These are phyloP conservation scores for Solanum hybrid DNA, from an alignment of 305 asterid genomes.

Conservation along the genomic window DNA sequence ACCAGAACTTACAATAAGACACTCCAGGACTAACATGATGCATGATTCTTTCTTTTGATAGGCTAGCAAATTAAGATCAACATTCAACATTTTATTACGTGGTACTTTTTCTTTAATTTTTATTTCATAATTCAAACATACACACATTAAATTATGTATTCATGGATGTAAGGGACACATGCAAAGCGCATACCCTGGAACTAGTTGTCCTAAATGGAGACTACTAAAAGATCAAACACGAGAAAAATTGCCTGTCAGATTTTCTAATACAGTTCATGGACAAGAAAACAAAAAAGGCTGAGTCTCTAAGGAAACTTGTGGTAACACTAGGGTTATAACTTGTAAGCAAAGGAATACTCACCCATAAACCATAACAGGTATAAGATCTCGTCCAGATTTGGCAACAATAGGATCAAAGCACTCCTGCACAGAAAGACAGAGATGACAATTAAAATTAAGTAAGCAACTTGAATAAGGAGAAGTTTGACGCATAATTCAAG, in stretches of 20 bases:
- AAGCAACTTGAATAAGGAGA: background rate
- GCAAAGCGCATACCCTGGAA: background rate
- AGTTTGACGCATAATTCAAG: background rate
- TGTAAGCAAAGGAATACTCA: constrained; percentile 23
- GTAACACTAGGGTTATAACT: background rate
- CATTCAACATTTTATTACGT: background rate
- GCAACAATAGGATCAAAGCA: constrained; percentile 98
- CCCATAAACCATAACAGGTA: constrained; percentile 99
- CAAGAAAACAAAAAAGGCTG: background rate
- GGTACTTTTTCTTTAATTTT: background rate
- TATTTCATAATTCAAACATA: background rate
- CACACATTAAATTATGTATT: background rate
- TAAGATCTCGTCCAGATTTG: constrained; percentile 89
- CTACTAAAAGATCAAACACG: background rate
- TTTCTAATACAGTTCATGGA: background rate
- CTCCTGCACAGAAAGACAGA: constrained; percentile 45
- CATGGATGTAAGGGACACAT: background rate
- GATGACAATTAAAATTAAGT: constrained; percentile 3
- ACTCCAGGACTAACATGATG: background rate
- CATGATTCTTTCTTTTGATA: background rate
- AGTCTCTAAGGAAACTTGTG: background rate
- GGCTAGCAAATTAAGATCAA: background rate
- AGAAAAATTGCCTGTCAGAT: background rate
- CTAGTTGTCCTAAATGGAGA: background rate
- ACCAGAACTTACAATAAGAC: background rate